Evolutionary conservation across 202 grass and related monocot genomes (phyloP), one percentile per base, ranked within the genome.

Genomic region (Panicum virgatum): DNA sequence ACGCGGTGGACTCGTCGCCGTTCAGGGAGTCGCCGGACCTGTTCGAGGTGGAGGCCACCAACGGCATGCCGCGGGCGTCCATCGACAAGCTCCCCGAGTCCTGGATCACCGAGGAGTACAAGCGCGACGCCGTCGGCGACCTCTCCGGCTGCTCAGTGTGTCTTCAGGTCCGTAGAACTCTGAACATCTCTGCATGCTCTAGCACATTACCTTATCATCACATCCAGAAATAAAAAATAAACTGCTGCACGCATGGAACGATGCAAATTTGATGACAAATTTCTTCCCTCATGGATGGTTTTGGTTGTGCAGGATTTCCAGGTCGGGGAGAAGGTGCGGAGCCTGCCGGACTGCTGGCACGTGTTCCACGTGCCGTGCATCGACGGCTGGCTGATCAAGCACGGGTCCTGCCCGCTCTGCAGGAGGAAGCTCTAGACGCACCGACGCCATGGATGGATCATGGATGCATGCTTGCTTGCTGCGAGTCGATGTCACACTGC

Each of bases 381-480:
- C 16, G 89, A 88, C 45, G 77, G 82, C 77, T 91, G 89, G 89
- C 73, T 91, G 45, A 91, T 91, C 85, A 84, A 85, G 86, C 85
- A 90, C 5, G 83, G 83, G 6, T 90, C 84, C 11, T 86, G 88
- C 75, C 88, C 84, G 0, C 62, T 90, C 32, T 90, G 88, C 83
- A 72, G 88, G 88, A 85, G 78, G 73, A 81, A 86, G 77, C 59
- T 89, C 52, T 89, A 89, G 83, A 30, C 44, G 9, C 5, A 10
- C 3, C 60, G 30, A 9, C 36, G 37, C 84, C 85, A 80, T 86
- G 72, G 72, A 73, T 76, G 78, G n/a, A n/a, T n/a, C n/a, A n/a
- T n/a, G n/a, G n/a, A n/a, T n/a, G n/a, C n/a, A n/a, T n/a, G n/a
- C n/a, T 52, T 79, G 57, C 57, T 56, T 19, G 47, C 44, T 57